Percentiles rank a stretch among this genome's conserved stretches.
Evolutionary conservation across 257 asterid species (phyloP).

Genomic region (Solanum sejunctum): DNA sequence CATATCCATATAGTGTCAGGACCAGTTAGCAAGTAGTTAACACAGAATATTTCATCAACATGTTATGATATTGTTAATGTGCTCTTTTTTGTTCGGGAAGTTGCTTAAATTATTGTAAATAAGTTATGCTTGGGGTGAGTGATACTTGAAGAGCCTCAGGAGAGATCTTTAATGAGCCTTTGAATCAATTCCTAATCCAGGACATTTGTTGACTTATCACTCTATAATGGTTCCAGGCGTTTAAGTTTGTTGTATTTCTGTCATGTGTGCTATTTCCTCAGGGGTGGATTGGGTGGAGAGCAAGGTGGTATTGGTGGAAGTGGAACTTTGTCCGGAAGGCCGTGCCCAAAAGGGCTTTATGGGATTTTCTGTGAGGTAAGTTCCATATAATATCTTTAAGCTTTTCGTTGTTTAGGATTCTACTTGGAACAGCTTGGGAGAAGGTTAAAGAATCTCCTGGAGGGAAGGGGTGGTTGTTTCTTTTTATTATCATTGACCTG

Average conservation of each 20-base stretch:
- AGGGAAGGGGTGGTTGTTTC: not conserved
- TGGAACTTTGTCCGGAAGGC: conserved; percentile 87
- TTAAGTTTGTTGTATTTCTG: not conserved
- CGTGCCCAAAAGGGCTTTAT: conserved; percentile 93
- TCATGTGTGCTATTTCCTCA: conserved; percentile 14
- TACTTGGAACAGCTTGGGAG: not conserved
- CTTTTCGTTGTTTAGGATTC: not conserved
- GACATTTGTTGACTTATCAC: not conserved
- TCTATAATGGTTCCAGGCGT: not conserved
- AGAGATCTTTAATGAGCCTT: not conserved
- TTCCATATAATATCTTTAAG: not conserved
- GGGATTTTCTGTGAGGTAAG: conserved; percentile 83
- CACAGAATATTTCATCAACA: not conserved
- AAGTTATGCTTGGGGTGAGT: not conserved
- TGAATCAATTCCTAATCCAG: not conserved
- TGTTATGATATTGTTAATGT: not conserved
- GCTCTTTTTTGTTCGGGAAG: not conserved
- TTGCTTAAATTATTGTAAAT: not conserved
- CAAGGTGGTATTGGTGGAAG: conserved; percentile 60
- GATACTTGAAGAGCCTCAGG: not conserved
- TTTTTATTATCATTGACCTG: not conserved
- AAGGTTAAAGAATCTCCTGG: not conserved
- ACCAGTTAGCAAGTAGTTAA: not conserved
- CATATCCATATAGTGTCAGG: not conserved
- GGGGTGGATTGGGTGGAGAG: conserved; percentile 85